Base-by-base conservation (phyloP, 306 rosid species). In the Oxytropis ochrocephala region DNA sequence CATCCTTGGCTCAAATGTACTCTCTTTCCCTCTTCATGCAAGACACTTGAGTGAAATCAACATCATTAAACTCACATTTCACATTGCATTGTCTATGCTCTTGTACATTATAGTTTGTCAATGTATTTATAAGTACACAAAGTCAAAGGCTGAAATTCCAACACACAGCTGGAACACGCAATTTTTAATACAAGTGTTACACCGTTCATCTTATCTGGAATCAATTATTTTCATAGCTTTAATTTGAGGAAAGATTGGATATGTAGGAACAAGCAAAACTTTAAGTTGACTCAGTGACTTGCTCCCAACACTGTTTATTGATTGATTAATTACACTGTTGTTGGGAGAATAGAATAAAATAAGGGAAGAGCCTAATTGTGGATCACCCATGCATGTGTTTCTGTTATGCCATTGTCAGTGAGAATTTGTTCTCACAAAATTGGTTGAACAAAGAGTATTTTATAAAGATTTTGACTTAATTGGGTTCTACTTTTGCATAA, bases 1-100 rank as follows among this genome's bases (percentile, higher is more conserved):
- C 82, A 83, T 83, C 80, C 82, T 72, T 73, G 87, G 80, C 87
- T 83, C 87, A 76, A 69, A 43, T 32, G 3, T 54, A 60, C 84
- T 83, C 81, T 76, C 69, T 79, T 51, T 35, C 0, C 71, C 79
- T 58, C 84, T 29, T 72, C 77, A 62, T 74, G 53, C 68, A 58
- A 64, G 77, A 65, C 78, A 39, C 32, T 65, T 39, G 78, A 78
- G 82, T 75, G 46, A 11, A 41, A 4, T 11, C 63, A 30, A 24
- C 39, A 24, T 29, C 53, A 11, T 67, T 21, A 42, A 42, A 24
- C 29, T 24, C 3, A 38, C 11, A 17, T 8, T 58, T 60, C 10
- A 11, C 41, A 18, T 60, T 38, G 18, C 3, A 38, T 38, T 17
- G 11, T 39, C 0, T 60, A 38, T 60, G 50, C 3, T 18, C 3